Base-by-base conservation (phyloP, 2,329 filamentous ascomycete genomes). In the Epichloe bromicola region DNA sequence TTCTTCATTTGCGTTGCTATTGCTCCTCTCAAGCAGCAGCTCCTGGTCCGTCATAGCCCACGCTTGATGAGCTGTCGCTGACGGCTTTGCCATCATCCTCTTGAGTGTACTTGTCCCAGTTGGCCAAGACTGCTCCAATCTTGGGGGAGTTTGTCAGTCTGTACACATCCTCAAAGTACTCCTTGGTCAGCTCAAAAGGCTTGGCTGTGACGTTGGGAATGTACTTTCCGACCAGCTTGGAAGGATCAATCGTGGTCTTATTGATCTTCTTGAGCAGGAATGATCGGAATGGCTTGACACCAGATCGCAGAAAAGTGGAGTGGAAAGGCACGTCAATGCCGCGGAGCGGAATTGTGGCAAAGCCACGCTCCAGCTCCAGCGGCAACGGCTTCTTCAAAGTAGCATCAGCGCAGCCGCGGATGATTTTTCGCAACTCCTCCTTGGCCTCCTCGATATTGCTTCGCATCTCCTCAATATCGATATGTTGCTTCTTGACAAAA, bases 231-330 rank as follows among this genome's bases (percentile, higher is more conserved):
- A 98, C 79, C 63, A 98, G 74, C 78, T 97, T 97, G 67, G 87
- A 86, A 5, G 93, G 93, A 67, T 98, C 93, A 67, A 98, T 97
- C 50, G 87, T 94, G 23, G 90, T 96, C 82, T 95, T 95, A 79
- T 97, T 89, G 74, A 98, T 97, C 81, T 98, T 98, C 86, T 97
- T 98, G 61, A 97, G 84, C 66, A 98, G 71, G 81, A 98, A 98
- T 43, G 85, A 91, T 59, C 93, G 82, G 88, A 98, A 98, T 45
- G 94, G 93, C 78, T 98, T 98, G 69, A 98, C 93, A 62, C 93
- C 94, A 39, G 89, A 95, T 51, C 94, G 87, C 71, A 98, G 74
- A 78, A 98, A 98, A 17, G 93, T 98, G 60, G 86, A 93, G 78
- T 98, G 93, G 87, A 98, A 98, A 43, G 93, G 93, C 65, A 97